Conservation (phyloP, 1,139 yeast species). For the Lodderomyces oxycetoniae region DNA sequence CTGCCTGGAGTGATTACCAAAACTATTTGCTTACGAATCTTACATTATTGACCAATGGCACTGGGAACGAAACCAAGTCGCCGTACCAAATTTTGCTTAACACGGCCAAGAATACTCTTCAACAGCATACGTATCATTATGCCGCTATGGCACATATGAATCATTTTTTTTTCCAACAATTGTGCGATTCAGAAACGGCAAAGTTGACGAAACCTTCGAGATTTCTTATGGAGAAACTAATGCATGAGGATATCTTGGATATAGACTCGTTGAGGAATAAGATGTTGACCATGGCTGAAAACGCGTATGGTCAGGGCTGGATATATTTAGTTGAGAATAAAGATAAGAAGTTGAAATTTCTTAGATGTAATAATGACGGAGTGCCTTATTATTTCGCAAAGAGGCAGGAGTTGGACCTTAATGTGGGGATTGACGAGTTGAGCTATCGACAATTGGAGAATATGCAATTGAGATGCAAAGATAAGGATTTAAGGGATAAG, state of each 20-base stretch:
- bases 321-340: slow-evolving; percentile 75
- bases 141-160: slow-evolving; percentile 94
- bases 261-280: slow-evolving; percentile 52
- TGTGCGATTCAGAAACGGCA: slow-evolving; percentile 35
- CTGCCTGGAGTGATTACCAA: slow-evolving; percentile 83
- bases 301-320: slow-evolving; percentile 76
- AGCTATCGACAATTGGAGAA: slow-evolving; percentile 46
- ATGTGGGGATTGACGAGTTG: slow-evolving; percentile 57
- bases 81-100: slow-evolving; percentile 75
- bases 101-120: slow-evolving; percentile 66
- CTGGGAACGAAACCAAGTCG: slow-evolving; percentile 70
- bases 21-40: slow-evolving; percentile 61
- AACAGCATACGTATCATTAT: slow-evolving; percentile 71
- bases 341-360: slow-evolving; percentile 59
- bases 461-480: slow-evolving; percentile 42
- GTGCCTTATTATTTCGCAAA: slow-evolving; percentile 81
- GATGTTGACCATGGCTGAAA: slow-evolving; percentile 52
- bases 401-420: slow-evolving; percentile 71
- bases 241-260: slow-evolving; percentile 33
- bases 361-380: slow-evolving; percentile 78
- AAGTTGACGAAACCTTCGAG: slow-evolving; percentile 44
- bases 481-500: slow-evolving; percentile 15
- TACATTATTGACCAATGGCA: slow-evolving; percentile 70
- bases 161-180: slow-evolving; percentile 78
- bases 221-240: slow-evolving; percentile 40